phyloP scores from a whole-genome alignment of 345 rosid species.

The Microcos paniculata region DNA sequence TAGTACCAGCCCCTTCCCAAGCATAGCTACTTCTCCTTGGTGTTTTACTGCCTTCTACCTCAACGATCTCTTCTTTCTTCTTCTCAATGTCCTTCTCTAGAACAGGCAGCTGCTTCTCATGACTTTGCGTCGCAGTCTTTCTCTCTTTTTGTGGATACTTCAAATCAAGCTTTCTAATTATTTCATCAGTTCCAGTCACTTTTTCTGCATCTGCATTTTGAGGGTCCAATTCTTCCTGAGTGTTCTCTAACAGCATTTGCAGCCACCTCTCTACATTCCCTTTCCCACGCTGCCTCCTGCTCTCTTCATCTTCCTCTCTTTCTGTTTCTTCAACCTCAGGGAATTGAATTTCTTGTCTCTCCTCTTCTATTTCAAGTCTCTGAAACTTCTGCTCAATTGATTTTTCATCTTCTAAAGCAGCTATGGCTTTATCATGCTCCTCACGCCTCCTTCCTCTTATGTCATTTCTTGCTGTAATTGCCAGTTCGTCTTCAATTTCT shows the following conservation, averaged over 20 bases:
- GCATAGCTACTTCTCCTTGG: not conserved
- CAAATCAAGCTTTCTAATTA: conserved; percentile 48
- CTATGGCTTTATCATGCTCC: conserved; percentile 35
- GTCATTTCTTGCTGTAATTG: conserved; percentile 20
- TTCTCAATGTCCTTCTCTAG: conserved; percentile 15
- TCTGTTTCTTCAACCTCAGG: conserved; percentile 37
- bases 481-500: conserved; percentile 37
- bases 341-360: conserved; percentile 36
- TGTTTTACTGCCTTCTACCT: conserved; percentile 19
- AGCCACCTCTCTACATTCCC: conserved; percentile 97
- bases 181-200: conserved; percentile 44
- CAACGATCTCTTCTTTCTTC: conserved; percentile 25
- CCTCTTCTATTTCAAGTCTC: conserved; percentile 41
- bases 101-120: conserved; percentile 18
- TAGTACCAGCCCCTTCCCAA: not conserved
- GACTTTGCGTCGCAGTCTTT: conserved; percentile 21
- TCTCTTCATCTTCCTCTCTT: conserved; percentile 76
- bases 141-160: conserved; percentile 54
- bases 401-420: conserved; percentile 31
- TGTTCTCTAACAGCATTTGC: conserved; percentile 63
- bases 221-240: conserved; percentile 41
- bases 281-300: conserved; percentile 74
- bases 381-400: conserved; percentile 39
- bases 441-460: conserved; percentile 25
- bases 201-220: conserved; percentile 25